Conservation (phyloP, 2,329 filamentous ascomycete genomes). For the Penicillium sp. region DNA sequence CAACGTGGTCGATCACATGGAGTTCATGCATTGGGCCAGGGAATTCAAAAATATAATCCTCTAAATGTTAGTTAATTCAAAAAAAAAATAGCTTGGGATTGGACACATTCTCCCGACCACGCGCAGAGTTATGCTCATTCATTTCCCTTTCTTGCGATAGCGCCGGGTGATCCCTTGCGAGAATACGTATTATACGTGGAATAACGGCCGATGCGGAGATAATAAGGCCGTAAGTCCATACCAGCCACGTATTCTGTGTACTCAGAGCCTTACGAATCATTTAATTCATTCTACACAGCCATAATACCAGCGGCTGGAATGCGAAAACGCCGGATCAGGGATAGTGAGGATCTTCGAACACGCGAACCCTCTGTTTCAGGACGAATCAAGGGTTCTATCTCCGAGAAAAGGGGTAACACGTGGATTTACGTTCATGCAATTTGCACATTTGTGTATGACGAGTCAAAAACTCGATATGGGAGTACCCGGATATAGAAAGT, state of each 20-base stretch:
- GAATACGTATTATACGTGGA: neutral
- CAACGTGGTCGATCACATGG: conserved; percentile 28
- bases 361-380: conserved; percentile 12
- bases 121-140: conserved; percentile 8
- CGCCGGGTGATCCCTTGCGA: conserved; percentile 4
- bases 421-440: conserved; percentile 1
- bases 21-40: conserved; percentile 10
- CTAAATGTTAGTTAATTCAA: neutral
- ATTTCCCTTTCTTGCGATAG: conserved; percentile 6
- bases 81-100: neutral
- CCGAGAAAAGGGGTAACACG: conserved; percentile 11
- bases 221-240: conserved; percentile 10
- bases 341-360: conserved; percentile 6
- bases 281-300: conserved; percentile 10
- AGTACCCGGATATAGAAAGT: neutral
- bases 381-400: conserved; percentile 7
- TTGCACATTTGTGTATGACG: conserved; percentile 9
- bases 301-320: conserved; percentile 14
- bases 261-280: conserved; percentile 6
- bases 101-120: conserved; percentile 14
- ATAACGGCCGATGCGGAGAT: neutral
- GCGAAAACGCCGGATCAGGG: conserved; percentile 2
- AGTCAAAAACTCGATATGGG: conserved; percentile 5
- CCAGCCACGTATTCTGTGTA: conserved; percentile 11
- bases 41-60: neutral